Evolutionary conservation across 2,329 filamentous ascomycete genomes (phyloP), one percentile per base, ranked within the genome.

Genomic region (Leptoxyphium fumago): DNA sequence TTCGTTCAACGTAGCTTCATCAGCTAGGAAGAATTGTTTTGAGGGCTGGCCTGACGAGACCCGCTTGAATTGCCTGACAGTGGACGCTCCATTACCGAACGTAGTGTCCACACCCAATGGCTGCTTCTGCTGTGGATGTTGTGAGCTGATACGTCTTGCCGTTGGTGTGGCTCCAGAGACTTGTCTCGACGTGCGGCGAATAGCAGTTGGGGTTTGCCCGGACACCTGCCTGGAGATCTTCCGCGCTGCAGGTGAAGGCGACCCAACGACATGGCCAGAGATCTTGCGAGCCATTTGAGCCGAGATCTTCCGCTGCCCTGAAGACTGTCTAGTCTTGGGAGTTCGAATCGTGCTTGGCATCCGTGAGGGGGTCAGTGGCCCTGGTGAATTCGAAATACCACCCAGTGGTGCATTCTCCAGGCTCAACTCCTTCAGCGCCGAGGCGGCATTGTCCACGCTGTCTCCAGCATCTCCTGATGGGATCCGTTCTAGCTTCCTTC

Each of bases 51-150:
- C 55, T 2, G 61, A 62, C 0, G 88, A 91, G 1, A 94, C 86
- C 18, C 89, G 78, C 50, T 85, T 84, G 69, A 95, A 96, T 43
- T 94, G 80, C 44, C 88, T 81, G 52, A 94, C 85, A 13, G 88
- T 94, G 1, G 89, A 95, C 1, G 84, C 85, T 7, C 81, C 83
- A 62, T 96, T 96, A 42, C 89, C 91, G 64, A 93, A 96, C 5
- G 82, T 93, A 70, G 94, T 80, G 56, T 96, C 86, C 1, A 91
- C 75, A 44, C 87, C 86, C 2, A 95, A 72, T 0, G 89, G 88
- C 50, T 84, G 80, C 63, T 85, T 87, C 8, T 55, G 51, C 7
- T 46, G 43, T 30, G 48, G 44, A 14, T 52, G 52, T 40, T 60
- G 56, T 29, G 59, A 56, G 47, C 65, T 70, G 43, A 68, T 56